Percentiles rank a stretch among this genome's conserved stretches.
These are phyloP conservation scores for Crithidia expoeki DNA, from an alignment of 208 protist genomes.

Conservation along the genomic window DNA sequence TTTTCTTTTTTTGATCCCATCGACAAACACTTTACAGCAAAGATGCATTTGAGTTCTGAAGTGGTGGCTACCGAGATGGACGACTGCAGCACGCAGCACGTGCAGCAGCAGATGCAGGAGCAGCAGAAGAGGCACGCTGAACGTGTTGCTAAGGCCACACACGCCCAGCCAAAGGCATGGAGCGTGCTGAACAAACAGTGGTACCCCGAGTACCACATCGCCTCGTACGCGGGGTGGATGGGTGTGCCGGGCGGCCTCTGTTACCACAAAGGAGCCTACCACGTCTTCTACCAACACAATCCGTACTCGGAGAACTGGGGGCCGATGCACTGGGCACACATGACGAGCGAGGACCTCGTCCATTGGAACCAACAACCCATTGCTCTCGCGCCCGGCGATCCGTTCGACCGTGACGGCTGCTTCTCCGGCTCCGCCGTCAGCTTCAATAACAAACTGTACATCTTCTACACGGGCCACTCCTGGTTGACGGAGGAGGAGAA, in stretches of 20 bases:
- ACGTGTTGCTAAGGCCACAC: conserved; percentile 24
- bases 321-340: conserved; percentile 59
- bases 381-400: conserved; percentile 42
- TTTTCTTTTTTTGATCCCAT: no score
- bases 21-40: background rate
- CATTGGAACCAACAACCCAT: conserved; percentile 50
- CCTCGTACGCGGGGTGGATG: conserved; percentile 43
- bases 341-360: conserved; percentile 45
- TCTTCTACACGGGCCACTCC: conserved; percentile 61
- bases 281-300: conserved; percentile 62
- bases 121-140: conserved; percentile 21
- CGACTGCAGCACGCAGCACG: background rate
- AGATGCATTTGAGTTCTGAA: conserved; percentile 6
- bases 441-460: conserved; percentile 41
- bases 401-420: conserved; percentile 53
- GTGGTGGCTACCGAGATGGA: background rate
- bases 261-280: conserved; percentile 42
- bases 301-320: conserved; percentile 52
- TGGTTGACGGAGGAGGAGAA: conserved; percentile 30
- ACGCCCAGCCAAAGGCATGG: conserved; percentile 18
- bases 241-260: conserved; percentile 48
- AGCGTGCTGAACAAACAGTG: conserved; percentile 6
- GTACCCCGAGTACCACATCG: conserved; percentile 52
- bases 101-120: background rate
- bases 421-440: conserved; percentile 56